Evolutionary conservation across 1,284 basidiomycete species (phyloP), one percentile per base, ranked within the genome.

Genomic region (Golubevia sp.): DNA sequence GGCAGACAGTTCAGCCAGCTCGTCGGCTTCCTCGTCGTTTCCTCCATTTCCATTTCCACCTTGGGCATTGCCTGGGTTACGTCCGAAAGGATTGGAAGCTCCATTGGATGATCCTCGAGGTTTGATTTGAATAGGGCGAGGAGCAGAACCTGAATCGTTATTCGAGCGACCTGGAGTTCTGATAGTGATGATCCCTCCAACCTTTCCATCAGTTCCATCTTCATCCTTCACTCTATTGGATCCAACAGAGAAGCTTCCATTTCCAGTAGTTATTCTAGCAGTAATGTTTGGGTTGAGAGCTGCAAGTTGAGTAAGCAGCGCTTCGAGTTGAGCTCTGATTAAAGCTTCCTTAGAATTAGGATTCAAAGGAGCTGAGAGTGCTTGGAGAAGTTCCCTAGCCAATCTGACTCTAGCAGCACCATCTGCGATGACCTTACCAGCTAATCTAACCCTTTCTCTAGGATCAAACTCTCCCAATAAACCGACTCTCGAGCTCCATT

Each of bases 281-380:
- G 68, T 66, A 15, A 77, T 67, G 30, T 72, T 63, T 20, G 75
- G 75, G 51, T 77, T 73, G 53, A 79, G 63, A 8, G 73, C 70
- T 2, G 79, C 73, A 20, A 83, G 66, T 65, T 80, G 76, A 21
- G 68, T 62, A 27, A 79, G 73, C 24, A 83, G 56, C 2, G 71
- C 64, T 58, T 83, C 71, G 49, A 83, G 68, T 61, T 82, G 80
- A 6, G 69, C 60, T n/a, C 77, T 74, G 23, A 75, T 66, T 26
- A 83, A 69, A 20, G 68, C 67, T 58, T 74, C 71, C 58, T 72
- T 71, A 54, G 76, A 68, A 55, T 58, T 66, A n/a, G 68, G 63
- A 44, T 76, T 77, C 61, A 83, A 69, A 3, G 76, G 72, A 4
- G 71, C 70, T 2, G 76, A 63, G 21, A 81, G 65, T n/a, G 74